A percentile compares a stretch with the other conserved stretches of the same genome.
phyloP scores from a whole-genome alignment of 2,329 filamentous ascomycete species.

The Thyridium curvatum region DNA sequence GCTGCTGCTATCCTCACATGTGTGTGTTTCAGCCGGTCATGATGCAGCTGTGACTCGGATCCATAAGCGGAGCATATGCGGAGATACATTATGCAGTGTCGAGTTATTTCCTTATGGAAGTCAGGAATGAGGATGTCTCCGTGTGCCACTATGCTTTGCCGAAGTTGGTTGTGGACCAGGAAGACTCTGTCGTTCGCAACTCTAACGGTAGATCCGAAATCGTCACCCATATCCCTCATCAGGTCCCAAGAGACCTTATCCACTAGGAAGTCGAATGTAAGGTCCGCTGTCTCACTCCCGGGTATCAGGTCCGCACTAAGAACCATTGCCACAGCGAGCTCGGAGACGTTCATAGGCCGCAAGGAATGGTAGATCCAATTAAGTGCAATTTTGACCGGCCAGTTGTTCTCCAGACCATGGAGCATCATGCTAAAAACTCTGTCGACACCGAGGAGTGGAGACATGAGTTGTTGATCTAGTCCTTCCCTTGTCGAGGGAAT shows the following conservation, averaged over 20 bases:
- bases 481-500: slow-evolving; percentile 1
- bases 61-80: not conserved
- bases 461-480: not conserved
- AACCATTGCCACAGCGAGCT: slow-evolving; percentile 2
- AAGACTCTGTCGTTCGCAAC: slow-evolving; percentile 1
- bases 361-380: slow-evolving; percentile 4
- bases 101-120: not conserved
- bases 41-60: not conserved
- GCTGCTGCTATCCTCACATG: not conserved
- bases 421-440: not conserved
- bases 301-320: not conserved
- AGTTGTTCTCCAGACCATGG: not conserved
- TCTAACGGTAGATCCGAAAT: not conserved
- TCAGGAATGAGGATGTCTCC: not conserved
- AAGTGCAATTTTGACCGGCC: not conserved
- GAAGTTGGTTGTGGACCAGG: slow-evolving; percentile 2
- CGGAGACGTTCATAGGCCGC: not conserved
- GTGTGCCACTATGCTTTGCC: not conserved
- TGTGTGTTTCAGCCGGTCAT: not conserved
- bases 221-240: not conserved
- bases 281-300: too few relatives aligned
- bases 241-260: slow-evolving; percentile 4
- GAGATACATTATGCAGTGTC: not conserved
- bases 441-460: not conserved
- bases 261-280: not conserved